Conservation (phyloP, 2,329 filamentous ascomycete genomes). For the Cordyceps cateniannulata region DNA sequence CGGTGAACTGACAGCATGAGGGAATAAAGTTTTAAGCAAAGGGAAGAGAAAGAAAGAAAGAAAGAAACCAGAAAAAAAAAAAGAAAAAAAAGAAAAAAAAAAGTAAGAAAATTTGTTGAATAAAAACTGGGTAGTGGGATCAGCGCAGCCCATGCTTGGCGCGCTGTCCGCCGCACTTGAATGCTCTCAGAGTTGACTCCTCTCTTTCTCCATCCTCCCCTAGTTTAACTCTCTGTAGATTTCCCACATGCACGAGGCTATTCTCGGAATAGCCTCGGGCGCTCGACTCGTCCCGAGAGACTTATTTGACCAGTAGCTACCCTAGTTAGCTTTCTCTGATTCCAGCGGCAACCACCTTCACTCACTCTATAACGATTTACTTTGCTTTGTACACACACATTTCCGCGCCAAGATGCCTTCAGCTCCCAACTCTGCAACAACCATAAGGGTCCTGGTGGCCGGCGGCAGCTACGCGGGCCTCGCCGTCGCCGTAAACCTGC, state of each 20-base stretch:
- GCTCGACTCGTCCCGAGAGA: not conserved
- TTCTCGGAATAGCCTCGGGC: not conserved
- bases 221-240: not conserved
- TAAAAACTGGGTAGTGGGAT: not conserved
- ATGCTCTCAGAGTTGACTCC: not conserved
- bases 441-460: constrained; percentile 4
- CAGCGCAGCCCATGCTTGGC: not conserved
- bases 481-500: constrained; percentile 57
- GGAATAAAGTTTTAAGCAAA: not conserved
- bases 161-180: not conserved
- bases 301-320: not conserved
- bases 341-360: not conserved
- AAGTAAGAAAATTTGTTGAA: not conserved
- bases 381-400: not conserved
- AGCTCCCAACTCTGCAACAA: not conserved
- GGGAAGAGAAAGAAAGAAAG: too few species aligned
- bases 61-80: not conserved
- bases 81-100: not conserved
- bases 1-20: not conserved
- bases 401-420: not conserved
- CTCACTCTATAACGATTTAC: too few species aligned
- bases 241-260: not conserved
- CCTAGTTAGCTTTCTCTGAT: not conserved
- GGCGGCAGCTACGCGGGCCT: constrained; percentile 66
- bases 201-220: not conserved